Evolutionary conservation across 108 stramenopile species (phyloP), one percentile per base, ranked within the genome.

Genomic region (Schizochytrium sp.): DNA sequence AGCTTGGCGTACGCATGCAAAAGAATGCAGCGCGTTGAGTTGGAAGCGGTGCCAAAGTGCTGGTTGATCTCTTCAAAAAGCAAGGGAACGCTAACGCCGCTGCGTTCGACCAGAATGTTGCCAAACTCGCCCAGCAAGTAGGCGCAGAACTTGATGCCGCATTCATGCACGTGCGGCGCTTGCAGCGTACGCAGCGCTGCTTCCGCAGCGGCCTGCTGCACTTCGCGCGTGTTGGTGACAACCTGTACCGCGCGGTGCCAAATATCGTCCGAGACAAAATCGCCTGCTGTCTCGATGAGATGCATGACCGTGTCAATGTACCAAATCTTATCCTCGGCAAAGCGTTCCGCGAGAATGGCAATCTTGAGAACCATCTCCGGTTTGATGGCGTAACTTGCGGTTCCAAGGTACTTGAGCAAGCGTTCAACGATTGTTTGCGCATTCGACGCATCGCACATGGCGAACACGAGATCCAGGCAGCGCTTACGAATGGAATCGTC

Each of bases 241-340:
- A 99, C 97, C 89, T 98, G 97, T 60, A 99, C 97, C 53, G 97
- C 96, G 87, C 98, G 97, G 91, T 97, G 97, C 98, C 98, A 99
- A 72, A 99, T 97, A 10, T 96, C 95, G 90, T 98, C 98, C 83
- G 96, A 95, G 48, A 98, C 98, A 88, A 96, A 94, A 90, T 98
- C 98, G 0, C 98, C 98, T 71, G 97, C 97, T 51, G 96, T 94
- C 34, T 95, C 93, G 76, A 99, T 96, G 71, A 98, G 93, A 88
- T 98, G 96, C 72, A 98, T 90, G 90, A 99, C 96, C 14, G 97
- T 97, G 91, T 99, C 98, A 34, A 99, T 97, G 90, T 99, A 99
- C 98, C 98, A 98, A 72, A 95, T 93, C 28, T 97, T 92, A 90
- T 98, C 97, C 14, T 95, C 96, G 16, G 98, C 96, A 93, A 96